Evolutionary conservation across 2,329 filamentous ascomycete species (phyloP).

Genomic region (Ascochyta fabae): DNA sequence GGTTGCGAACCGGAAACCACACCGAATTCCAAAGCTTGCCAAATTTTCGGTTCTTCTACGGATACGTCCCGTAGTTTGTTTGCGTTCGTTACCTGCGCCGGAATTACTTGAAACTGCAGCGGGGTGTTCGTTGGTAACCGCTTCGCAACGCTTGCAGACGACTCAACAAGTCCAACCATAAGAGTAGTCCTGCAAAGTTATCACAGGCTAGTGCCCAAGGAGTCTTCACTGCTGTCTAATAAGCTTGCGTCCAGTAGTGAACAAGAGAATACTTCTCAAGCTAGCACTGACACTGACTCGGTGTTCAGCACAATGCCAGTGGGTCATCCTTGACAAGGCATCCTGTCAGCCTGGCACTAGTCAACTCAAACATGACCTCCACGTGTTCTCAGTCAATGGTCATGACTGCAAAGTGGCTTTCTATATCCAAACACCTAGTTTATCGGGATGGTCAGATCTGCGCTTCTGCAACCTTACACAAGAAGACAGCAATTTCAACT

Average conservation of each 20-base stretch:
- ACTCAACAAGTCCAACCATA: background rate
- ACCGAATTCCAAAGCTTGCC: background rate
- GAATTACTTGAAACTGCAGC: no score
- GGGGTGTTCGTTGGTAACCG: background rate
- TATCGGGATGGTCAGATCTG: background rate
- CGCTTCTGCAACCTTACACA: background rate
- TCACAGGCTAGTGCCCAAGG: no score
- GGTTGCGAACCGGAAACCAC: no score
- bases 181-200: background rate
- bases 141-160: background rate
- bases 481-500: background rate
- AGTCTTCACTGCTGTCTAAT: background rate
- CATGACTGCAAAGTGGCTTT: background rate
- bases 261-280: background rate
- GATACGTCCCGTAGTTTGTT: background rate
- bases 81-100: background rate
- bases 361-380: background rate
- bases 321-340: background rate
- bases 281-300: background rate
- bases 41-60: background rate
- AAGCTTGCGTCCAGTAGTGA: background rate
- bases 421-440: background rate
- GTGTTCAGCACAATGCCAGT: background rate
- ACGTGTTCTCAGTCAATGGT: background rate
- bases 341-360: background rate